These are phyloP conservation scores for Cyclotella distinguenda DNA, from an alignment of 108 stramenopile species.

Conservation along the genomic window DNA sequence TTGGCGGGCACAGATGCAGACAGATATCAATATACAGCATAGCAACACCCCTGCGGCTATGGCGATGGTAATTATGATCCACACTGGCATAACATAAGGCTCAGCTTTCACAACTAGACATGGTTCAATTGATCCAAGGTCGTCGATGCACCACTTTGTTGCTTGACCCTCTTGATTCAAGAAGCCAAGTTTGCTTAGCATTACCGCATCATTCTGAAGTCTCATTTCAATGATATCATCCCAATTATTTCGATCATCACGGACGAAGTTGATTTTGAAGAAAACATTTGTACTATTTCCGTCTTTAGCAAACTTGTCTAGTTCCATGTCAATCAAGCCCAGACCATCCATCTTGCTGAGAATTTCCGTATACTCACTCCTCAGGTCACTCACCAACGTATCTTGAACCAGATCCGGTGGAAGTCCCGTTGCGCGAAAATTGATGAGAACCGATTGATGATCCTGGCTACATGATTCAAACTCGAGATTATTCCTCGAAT, in stretches of 20 bases:
- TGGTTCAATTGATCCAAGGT: not conserved
- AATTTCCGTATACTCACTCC: not conserved
- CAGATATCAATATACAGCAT: not conserved
- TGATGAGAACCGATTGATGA: constrained; percentile 1
- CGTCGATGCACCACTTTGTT: not conserved
- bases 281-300: not conserved
- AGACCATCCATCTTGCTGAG: not conserved
- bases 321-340: not conserved
- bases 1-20: not conserved
- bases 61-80: not conserved
- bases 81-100: not conserved
- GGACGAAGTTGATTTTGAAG: not conserved
- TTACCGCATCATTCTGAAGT: not conserved
- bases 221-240: not conserved
- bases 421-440: not conserved
- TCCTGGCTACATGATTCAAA: not conserved
- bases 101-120: not conserved
- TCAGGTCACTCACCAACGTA: not conserved
- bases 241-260: not conserved
- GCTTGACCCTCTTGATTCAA: not conserved
- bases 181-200: not conserved
- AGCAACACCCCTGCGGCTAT: not conserved
- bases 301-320: not conserved
- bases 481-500: not conserved
- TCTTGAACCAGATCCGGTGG: not conserved